Percentiles rank a stretch among this genome's conserved stretches.
These are phyloP conservation scores for Ulota crispa DNA, from an alignment of 225 moss, liverwort and hornwort genomes.

Conservation along the genomic window DNA sequence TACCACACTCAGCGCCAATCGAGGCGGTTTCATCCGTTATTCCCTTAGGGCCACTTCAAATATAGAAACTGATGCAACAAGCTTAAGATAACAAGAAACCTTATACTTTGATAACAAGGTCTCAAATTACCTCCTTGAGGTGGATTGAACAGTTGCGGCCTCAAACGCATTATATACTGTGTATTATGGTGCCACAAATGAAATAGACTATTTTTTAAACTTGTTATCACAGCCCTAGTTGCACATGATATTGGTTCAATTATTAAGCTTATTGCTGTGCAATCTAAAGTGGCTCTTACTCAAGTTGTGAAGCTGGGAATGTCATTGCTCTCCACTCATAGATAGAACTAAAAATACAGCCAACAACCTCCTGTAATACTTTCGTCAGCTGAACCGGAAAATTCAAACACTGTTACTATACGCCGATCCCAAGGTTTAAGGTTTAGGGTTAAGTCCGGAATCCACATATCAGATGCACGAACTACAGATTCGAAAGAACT, in stretches of 20 bases:
- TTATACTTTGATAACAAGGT: neutral
- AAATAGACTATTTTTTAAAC: neutral
- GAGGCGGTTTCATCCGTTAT: neutral
- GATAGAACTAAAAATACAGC: constrained; percentile 5
- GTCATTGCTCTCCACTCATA: neutral
- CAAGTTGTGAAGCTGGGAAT: neutral
- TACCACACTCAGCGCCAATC: neutral
- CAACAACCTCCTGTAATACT: neutral
- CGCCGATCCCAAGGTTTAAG: constrained; percentile 11
- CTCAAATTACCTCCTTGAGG: neutral
- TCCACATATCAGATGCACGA: neutral
- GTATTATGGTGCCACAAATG: neutral
- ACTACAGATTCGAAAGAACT: neutral
- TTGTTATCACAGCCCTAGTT: neutral
- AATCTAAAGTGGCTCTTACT: neutral
- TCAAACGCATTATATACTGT: neutral
- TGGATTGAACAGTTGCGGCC: neutral
- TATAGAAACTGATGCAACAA: neutral
- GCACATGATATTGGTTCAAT: neutral
- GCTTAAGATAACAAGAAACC: neutral
- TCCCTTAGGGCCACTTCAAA: neutral
- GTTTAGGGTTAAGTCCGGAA: neutral
- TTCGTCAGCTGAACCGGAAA: neutral
- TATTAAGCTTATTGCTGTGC: neutral
- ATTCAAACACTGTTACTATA: neutral